Base-by-base conservation (phyloP, 73 alveolate species). In the Uronychia setigera region DNA sequence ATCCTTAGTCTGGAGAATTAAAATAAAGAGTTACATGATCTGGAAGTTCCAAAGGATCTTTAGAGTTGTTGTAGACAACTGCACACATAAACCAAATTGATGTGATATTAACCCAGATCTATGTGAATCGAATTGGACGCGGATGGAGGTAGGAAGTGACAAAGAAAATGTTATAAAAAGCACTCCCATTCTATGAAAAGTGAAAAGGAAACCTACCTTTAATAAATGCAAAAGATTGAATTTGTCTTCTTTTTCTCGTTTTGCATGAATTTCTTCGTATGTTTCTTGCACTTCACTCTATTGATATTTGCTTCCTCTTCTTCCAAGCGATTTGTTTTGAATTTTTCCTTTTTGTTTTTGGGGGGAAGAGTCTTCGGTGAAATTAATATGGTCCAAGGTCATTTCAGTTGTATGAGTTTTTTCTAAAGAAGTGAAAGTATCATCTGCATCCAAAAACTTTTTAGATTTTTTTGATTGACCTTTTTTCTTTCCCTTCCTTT, bases 51-150 rank as follows among this genome's bases (percentile, higher is more conserved):
- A 90, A 60, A 0, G 92, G 93, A 29, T 81, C 82, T 28, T 90
- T 90, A 26, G 95, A 80, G 33, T 90, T 90, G 81, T 84, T 85
- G 60, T 83, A 90, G 29, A 85, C 33, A 26, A 90, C 92, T 27
- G 92, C 92, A 29, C 88, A 89, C 88, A 85, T 46, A 87, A 90
- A 90, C 93, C 92, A 85, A 57, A 85, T 90, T 33, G 78, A 25
- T 5, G 77, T 67, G 31, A 90, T 77, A 78, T 85, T 85, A 14
- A 88, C 34, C 78, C 57, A 84, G 0, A 90, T 29, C 90, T 85
- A 32, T 14, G 91, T 79, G 46, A 67, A 83, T 14, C 95, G 57
- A 0, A 85, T 85, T 32, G 80, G 92, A 58, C 95, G 79, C 31
- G 95, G 95, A 82, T 59, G 74, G n/a, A 85, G 74, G 29, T 84